phyloP scores from a whole-genome alignment of 1,284 basidiomycete species.

The Moesziomyces sp. region DNA sequence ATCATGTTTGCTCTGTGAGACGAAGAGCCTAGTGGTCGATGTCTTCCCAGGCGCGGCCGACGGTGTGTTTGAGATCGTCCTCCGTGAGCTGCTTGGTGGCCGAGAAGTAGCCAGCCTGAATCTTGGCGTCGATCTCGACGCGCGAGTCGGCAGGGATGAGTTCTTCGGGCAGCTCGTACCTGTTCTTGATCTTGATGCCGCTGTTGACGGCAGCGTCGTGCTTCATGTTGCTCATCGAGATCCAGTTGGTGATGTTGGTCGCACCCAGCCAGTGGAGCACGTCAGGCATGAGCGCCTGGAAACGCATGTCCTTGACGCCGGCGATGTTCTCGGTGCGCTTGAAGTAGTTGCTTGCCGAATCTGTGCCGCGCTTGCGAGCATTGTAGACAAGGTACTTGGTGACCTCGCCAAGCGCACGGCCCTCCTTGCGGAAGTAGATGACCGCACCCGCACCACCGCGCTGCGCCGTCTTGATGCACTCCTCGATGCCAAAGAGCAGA shows the following conservation, averaged over 20 bases:
- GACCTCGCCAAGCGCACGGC: conserved; percentile 88
- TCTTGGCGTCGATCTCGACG: conserved; percentile 70
- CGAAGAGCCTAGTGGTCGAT: conserved; percentile 31
- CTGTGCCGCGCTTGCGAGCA: conserved; percentile 90
- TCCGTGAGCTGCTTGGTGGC: conserved; percentile 47
- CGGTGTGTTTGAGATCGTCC: conserved; percentile 69
- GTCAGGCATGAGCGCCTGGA: conserved; percentile 87
- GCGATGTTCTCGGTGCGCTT: conserved; percentile 91
- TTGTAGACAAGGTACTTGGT: conserved; percentile 78
- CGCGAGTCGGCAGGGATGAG: conserved; percentile 55
- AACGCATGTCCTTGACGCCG: conserved; percentile 75
- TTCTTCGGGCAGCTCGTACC: conserved; percentile 63
- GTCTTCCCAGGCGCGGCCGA: conserved; percentile 84
- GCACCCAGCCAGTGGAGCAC: conserved; percentile 73
- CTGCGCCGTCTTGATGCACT: conserved; percentile 87
- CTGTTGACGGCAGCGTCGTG: conserved; percentile 82
- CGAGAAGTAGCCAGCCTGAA: conserved; percentile 77
- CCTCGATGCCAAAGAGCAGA: conserved; percentile 90
- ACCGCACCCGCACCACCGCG: conserved; percentile 89
- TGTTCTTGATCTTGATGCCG: conserved; percentile 81
- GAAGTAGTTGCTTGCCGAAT: conserved; percentile 92
- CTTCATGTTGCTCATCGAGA: conserved; percentile 95
- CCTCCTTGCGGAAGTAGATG: conserved; percentile 94
- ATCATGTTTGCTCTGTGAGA: not conserved
- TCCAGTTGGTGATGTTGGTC: conserved; percentile 57